Evolutionary conservation across 192 early-diverging fungal species (phyloP), one percentile per base, ranked within the genome.

Genomic region (Rhizoclosmatium sp.): DNA sequence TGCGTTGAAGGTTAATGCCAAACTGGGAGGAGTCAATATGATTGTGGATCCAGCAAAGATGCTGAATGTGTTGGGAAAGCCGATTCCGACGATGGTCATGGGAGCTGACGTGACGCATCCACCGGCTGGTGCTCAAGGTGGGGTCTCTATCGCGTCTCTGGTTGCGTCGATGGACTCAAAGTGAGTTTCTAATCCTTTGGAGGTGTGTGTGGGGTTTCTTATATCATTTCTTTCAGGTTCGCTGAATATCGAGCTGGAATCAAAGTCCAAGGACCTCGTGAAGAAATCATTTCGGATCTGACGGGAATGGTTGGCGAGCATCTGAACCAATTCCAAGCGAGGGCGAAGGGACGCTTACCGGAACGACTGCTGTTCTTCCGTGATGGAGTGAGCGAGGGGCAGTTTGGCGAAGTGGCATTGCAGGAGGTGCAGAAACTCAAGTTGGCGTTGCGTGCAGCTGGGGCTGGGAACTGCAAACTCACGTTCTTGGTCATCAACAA

Each of bases 71-170:
- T 48, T 74, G 44, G 69, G 70, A 3, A 16, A 62, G 2, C 59
- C 59, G 5, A 31, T 75, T 75, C 72, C 72, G 2, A 75, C 72
- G 1, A 75, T 75, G 72, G 81, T 56, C 44, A 81, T 95, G 67
- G 96, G 96, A 59, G 94, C 93, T 23, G 95, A 97, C 81, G 93
- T 97, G 56, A 94, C 94, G 5, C 96, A 96, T 79, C 91, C 93
- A 44, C 83, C 86, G 31, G 92, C 95, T 44, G 94, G 92, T 62
- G 82, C 74, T 10, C 61, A 54, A 40, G 76, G 45, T 5, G 83
- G 81, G 1, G 76, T 83, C 21, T 89, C 88, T 2, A 85, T 88
- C 47, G 88, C 86, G 0, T 88, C 88, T 0, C 79, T 89, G n/a
- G 83, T 84, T 44, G 82, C 83, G 0, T 83, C 83, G 3, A 61